These are phyloP conservation scores for Pseudocercospora fijiensis DNA, from an alignment of 2,329 filamentous ascomycete species.

Conservation along the genomic window DNA sequence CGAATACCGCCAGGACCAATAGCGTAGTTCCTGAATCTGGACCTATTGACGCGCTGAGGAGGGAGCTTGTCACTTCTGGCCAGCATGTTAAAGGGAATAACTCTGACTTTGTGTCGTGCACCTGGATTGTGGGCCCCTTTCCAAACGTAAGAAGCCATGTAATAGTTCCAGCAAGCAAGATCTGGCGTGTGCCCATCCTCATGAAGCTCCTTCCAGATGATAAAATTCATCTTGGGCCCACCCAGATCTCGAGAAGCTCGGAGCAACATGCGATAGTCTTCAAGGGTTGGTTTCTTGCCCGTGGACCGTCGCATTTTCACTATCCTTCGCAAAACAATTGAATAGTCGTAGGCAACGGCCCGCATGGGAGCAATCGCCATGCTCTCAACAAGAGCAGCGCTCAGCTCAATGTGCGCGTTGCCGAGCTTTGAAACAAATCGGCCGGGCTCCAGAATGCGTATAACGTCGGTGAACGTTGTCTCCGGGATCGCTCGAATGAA, in stretches of 20 bases:
- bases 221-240: constrained; percentile 44
- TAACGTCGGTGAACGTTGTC: constrained; percentile 61
- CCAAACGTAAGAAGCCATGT: constrained; percentile 54
- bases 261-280: constrained; percentile 56
- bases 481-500: constrained; percentile 48
- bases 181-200: constrained; percentile 45
- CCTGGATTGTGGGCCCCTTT: constrained; percentile 37
- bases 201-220: constrained; percentile 50
- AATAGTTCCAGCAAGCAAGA: constrained; percentile 55
- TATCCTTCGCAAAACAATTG: constrained; percentile 41
- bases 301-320: constrained; percentile 40
- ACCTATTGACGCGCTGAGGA: background rate
- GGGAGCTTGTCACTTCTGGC: constrained; percentile 17
- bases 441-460: constrained; percentile 61
- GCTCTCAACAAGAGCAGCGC: constrained; percentile 48
- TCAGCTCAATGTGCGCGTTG: constrained; percentile 50
- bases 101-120: constrained; percentile 43
- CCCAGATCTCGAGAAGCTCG: constrained; percentile 52
- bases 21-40: constrained; percentile 28
- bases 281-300: constrained; percentile 43
- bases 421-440: constrained; percentile 51
- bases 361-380: constrained; percentile 44
- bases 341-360: constrained; percentile 43
- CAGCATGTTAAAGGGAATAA: constrained; percentile 36
- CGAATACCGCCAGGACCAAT: constrained; percentile 36